Base-by-base conservation (phyloP, 805 yeast species). In the Saccharomycopsis sp. region DNA sequence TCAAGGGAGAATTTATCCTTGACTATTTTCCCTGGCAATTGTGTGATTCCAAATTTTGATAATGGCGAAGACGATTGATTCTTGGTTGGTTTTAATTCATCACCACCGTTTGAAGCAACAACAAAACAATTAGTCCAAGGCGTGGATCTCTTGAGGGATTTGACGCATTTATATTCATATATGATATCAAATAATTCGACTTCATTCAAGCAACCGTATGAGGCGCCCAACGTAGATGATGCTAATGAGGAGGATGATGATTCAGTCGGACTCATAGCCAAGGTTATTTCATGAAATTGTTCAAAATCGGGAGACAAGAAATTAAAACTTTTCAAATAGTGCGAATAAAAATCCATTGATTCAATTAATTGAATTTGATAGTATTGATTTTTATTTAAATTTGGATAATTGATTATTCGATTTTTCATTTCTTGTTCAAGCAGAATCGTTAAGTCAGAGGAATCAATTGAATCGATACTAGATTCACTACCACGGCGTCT, bases 81-180 rank as follows among this genome's bases (percentile, higher is more conserved):
- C 4, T 23, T 19, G 19, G 8, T 26, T 8, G 19, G n/a, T 20
- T 27, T 16, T 11, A 13, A 3, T 3, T 19, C 17, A 9, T 16
- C 24, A 11, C 16, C 31, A 4, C 41, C 37, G 21, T 21, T 29
- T 8, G 48, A 44, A 9, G 40, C 32, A 14, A 40, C 40, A 14
- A 26, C 43, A 35, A 44, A 44, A 16, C 40, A 40, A 20, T 40
- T 36, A 19, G 4, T 36, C 50, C 50, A 45, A 7, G 28, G 23
- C 5, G 41, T 46, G 6, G 27, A 29, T 4, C 28, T 24, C 20
- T 28, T 35, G 37, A 45, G 23, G 13, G 42, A 38, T 26, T 32
- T 35, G 16, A 45, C 42, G n/a, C 50, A 45, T 37, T 45, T 45
- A 27, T 45, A 45, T 6, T 35, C 41, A 19, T 45, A 45, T 6